phyloP scores from a whole-genome alignment of 805 yeast species.

The Scheffersomyces ergatensis region DNA sequence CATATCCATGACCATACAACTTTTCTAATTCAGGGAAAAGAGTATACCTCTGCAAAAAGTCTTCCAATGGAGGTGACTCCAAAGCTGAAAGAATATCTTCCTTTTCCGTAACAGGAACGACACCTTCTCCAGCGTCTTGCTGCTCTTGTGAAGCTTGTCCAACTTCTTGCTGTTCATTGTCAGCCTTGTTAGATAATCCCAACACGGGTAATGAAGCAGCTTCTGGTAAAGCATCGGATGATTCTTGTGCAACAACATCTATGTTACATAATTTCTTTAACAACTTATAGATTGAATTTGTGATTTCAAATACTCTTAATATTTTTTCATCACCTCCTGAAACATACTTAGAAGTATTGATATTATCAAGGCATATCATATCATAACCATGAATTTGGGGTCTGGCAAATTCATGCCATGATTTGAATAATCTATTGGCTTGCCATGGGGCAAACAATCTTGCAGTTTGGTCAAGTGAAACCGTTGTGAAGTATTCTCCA shows the following conservation, averaged over 20 bases:
- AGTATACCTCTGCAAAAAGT: constrained; percentile 85
- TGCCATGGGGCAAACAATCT: constrained; percentile 72
- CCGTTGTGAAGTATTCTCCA: constrained; percentile 67
- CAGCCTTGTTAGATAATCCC: constrained; percentile 91
- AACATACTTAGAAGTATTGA: constrained; percentile 63
- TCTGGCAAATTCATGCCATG: constrained; percentile 92
- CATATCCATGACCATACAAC: constrained; percentile 96
- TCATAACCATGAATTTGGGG: constrained; percentile 99
- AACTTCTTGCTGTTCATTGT: constrained; percentile 44
- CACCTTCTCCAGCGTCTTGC: constrained; percentile 37
- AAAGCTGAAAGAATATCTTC: constrained; percentile 48
- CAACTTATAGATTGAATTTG: constrained; percentile 69
- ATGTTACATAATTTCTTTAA: constrained; percentile 55
- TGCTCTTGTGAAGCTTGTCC: constrained; percentile 37
- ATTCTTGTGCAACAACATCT: constrained; percentile 19
- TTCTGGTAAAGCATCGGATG: constrained; percentile 53
- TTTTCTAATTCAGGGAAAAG: constrained; percentile 95
- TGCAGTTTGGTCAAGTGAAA: constrained; percentile 93
- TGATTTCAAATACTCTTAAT: constrained; percentile 83
- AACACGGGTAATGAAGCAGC: constrained; percentile 89
- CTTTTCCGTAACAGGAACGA: constrained; percentile 23
- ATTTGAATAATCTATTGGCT: constrained; percentile 18
- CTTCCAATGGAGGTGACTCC: constrained; percentile 76
- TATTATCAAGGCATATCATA: constrained; percentile 74
- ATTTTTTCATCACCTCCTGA: constrained; percentile 97